phyloP scores from a whole-genome alignment of 129 eudicot species.

The Ambrosia trifida region DNA sequence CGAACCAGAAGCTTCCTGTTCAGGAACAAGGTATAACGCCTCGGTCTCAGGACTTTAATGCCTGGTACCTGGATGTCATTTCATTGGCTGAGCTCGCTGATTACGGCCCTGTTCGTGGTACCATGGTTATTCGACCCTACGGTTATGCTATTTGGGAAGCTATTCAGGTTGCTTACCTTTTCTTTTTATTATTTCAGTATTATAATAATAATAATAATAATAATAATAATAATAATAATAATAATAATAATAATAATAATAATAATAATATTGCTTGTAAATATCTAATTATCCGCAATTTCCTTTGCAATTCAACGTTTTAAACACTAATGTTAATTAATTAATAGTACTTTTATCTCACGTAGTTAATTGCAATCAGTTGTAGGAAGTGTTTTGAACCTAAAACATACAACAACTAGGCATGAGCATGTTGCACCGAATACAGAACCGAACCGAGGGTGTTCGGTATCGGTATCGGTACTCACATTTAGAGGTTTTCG shows the following conservation, averaged over 20 bases:
- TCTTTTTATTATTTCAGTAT: not conserved
- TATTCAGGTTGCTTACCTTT: conserved; percentile 57
- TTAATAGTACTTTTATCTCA: not conserved
- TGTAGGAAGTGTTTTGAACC: not conserved
- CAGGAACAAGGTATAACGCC: conserved; percentile 74
- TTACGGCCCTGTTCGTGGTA: conserved; percentile 99
- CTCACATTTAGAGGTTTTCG: too few relatives aligned
- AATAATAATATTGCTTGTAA: too few relatives aligned
- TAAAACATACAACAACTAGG: not conserved
- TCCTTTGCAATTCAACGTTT: too few relatives aligned
- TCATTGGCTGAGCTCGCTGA: conserved; percentile 94
- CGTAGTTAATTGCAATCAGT: not conserved
- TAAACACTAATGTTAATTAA: too few relatives aligned
- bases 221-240: too few relatives aligned
- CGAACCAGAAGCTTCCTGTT: conserved; percentile 35
- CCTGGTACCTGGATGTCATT: conserved; percentile 90
- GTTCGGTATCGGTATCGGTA: too few relatives aligned
- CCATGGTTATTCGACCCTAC: conserved; percentile 97
- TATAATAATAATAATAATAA: too few relatives aligned
- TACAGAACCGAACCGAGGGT: too few relatives aligned
- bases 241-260: too few relatives aligned
- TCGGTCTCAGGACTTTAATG: conserved; percentile 88
- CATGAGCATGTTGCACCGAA: too few relatives aligned
- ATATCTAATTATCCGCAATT: too few relatives aligned
- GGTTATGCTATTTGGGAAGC: conserved; percentile 99